Conservation (phyloP, 257 asterid species). For the Echium plantagineum region DNA sequence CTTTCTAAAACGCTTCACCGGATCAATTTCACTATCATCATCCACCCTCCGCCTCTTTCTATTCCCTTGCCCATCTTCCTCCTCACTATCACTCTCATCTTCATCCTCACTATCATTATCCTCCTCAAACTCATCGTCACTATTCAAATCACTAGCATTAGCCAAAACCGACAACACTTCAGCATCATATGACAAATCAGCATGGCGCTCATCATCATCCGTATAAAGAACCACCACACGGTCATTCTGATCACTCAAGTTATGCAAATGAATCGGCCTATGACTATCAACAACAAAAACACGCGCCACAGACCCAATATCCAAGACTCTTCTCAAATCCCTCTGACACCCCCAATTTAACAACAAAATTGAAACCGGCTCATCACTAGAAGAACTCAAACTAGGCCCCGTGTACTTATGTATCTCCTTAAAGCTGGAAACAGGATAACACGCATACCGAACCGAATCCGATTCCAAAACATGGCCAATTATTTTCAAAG, state of each 20-base stretch:
- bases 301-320: constrained; percentile 48
- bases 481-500: constrained; percentile 71
- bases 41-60: constrained; percentile 57
- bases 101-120: constrained; percentile 60
- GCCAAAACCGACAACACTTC: constrained; percentile 72
- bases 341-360: constrained; percentile 98
- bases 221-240: constrained; percentile 80
- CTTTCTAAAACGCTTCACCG: constrained; percentile 57
- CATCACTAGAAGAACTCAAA: constrained; percentile 34
- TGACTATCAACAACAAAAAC: constrained; percentile 94
- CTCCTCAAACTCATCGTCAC: constrained; percentile 71
- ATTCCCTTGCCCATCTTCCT: constrained; percentile 34
- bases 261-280: constrained; percentile 92
- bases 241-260: constrained; percentile 58
- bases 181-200: constrained; percentile 75
- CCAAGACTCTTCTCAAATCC: constrained; percentile 61
- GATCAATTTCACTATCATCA: constrained; percentile 38
- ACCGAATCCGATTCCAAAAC: constrained; percentile 90
- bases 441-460: constrained; percentile 95
- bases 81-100: constrained; percentile 50
- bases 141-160: constrained; percentile 65
- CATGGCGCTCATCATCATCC: constrained; percentile 65
- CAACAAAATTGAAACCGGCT: constrained; percentile 65
- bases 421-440: constrained; percentile 81
- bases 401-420: constrained; percentile 65